Percentiles rank a stretch among this genome's conserved stretches.
Conservation (phyloP, 202 grass and related monocot genomes). For the Hordeum pubiflorum region DNA sequence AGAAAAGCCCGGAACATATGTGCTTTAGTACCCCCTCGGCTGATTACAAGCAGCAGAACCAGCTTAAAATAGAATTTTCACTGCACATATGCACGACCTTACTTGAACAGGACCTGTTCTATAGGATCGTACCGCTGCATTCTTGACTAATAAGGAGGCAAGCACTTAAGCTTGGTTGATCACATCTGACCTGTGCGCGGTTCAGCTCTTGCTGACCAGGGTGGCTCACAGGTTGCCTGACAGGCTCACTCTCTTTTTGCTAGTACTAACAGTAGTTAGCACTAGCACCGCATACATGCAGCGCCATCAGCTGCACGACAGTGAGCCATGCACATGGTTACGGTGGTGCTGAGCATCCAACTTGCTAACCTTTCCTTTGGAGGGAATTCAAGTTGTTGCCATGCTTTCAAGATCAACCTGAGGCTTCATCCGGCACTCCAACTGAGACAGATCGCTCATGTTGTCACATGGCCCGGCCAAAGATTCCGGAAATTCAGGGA, state of each 20-base stretch:
- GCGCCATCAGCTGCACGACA: neutral
- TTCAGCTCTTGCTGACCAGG: neutral
- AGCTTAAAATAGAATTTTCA: neutral
- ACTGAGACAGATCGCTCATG: too few relatives aligned
- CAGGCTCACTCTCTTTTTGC: too few relatives aligned
- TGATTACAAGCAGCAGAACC: fast-evolving
- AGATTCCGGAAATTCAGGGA: neutral
- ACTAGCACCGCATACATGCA: neutral
- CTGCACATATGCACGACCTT: neutral
- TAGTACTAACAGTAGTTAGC: too few relatives aligned
- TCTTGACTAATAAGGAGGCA: slow-evolving; percentile 32
- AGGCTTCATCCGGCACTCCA: too few relatives aligned
- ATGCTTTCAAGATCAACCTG: neutral
- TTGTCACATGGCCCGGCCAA: neutral
- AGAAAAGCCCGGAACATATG: too few relatives aligned
- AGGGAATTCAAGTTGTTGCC: neutral
- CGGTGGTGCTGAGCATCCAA: neutral
- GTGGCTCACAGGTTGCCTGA: slow-evolving; percentile 31
- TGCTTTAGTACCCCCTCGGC: neutral
- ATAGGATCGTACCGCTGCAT: slow-evolving; percentile 40
- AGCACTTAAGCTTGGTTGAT: slow-evolving; percentile 18
- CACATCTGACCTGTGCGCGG: neutral
- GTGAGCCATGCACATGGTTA: neutral
- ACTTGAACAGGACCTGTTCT: slow-evolving; percentile 47
- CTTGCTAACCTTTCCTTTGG: neutral